Base-by-base conservation (phyloP, 1,284 basidiomycete genomes). In the Vanrija pseudolonga region DNA sequence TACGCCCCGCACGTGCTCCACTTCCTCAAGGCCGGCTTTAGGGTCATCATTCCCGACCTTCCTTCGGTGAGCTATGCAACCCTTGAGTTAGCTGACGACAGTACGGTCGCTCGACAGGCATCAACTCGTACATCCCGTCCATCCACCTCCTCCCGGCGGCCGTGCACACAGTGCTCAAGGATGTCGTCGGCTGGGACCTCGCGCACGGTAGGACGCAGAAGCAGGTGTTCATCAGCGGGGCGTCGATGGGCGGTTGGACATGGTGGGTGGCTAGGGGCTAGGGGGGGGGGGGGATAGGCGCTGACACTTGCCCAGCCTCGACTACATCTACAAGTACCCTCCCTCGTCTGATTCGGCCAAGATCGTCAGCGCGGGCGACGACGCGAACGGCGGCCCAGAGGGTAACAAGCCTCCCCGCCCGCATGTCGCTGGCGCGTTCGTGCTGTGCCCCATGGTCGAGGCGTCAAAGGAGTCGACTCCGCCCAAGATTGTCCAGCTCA, bases 11-110 rank as follows among this genome's bases (percentile, higher is more conserved):
- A 80, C 48, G 71, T 77, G 8, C 60, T 61, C 4, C 69, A 75
- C 44, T 78, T 80, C 53, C 67, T 80, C 45, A 68, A 74, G 52
- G 71, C 74, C 5, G 80, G 80, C 0, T 81, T 80, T 62, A 68
- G 80, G 22, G 69, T 80, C 26, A 77, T 81, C 55, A 67, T 77
- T 6, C 76, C 79, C 18, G 80, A 81, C 60, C 63, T 81, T 37
- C 79, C 80, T 3, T 75, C 73, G 12, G 79, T 80, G 50, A 74
- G 79, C 50, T 12, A 8, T 11, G 18, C n/a, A n/a, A 3, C 37
- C 50, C 41, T 19, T 24, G 39, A 15, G 5, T n/a, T 12, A 41
- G 53, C 49, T 59, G 51, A 56, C 48, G 24, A 22, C 51, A 76
- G 74, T 76, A 77, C 45, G 76, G 77, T 14, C 71, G 74, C 20